Conservation (phyloP, 2,329 filamentous ascomycete species). For the Cladosporium sp. region DNA sequence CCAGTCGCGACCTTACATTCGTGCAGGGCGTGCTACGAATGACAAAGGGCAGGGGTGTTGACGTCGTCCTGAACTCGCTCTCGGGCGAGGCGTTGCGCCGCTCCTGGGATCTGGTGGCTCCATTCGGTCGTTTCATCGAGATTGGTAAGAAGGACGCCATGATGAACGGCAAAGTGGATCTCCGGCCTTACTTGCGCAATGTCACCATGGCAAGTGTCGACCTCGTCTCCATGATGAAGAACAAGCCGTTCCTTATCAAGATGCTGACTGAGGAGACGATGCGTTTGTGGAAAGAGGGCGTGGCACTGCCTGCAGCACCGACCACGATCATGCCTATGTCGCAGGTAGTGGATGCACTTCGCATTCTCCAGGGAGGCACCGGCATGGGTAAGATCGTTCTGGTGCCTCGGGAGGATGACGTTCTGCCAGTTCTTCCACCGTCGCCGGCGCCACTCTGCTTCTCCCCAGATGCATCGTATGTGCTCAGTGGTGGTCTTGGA, state of each 20-base stretch:
- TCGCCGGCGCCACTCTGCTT: neutral
- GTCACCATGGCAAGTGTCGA: conserved; percentile 21
- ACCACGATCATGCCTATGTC: conserved; percentile 3
- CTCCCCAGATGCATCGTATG: neutral
- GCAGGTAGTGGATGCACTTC: conserved; percentile 20
- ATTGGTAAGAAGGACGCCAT: conserved; percentile 28
- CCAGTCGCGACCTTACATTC: conserved; percentile 32
- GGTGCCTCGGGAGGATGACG: neutral
- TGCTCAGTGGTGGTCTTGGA: conserved; percentile 11
- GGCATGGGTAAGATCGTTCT: conserved; percentile 29
- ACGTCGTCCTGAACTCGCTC: conserved; percentile 21
- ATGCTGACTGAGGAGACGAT: neutral
- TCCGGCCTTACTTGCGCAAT: conserved; percentile 24
- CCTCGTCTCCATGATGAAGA: conserved; percentile 7
- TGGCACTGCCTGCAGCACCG: neutral
- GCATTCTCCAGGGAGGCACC: conserved; percentile 24
- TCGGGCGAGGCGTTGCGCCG: conserved; percentile 20
- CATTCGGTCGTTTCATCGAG: conserved; percentile 35
- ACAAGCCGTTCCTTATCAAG: conserved; percentile 1
- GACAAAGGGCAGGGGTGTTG: conserved; percentile 20
- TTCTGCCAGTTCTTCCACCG: neutral
- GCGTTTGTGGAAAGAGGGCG: conserved; percentile 2
- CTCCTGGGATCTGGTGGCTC: conserved; percentile 27
- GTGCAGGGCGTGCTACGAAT: conserved; percentile 10
- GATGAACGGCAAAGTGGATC: conserved; percentile 19